These are phyloP conservation scores for Discostella pseudostelligera DNA, from an alignment of 108 stramenopile species.

Conservation along the genomic window DNA sequence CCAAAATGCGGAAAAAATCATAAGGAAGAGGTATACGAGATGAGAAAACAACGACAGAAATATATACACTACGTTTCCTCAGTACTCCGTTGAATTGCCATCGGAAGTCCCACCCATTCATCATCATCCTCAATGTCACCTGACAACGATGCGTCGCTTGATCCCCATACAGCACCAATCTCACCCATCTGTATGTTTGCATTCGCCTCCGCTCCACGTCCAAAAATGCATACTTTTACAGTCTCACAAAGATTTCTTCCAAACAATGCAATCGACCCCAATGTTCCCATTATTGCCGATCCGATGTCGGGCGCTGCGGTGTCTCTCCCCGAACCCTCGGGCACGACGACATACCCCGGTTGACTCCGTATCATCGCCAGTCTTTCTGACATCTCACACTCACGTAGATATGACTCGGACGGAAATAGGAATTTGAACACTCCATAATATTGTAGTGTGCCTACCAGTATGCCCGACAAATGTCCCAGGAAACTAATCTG, in stretches of 20 bases:
- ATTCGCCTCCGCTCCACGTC: conserved; percentile 44
- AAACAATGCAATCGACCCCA: conserved; percentile 22
- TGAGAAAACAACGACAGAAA: not conserved
- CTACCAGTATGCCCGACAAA: conserved; percentile 71
- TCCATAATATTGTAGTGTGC: conserved; percentile 62
- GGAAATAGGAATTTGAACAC: conserved; percentile 43
- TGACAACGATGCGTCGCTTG: conserved; percentile 7
- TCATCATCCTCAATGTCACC: conserved; percentile 44
- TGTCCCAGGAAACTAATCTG: conserved; percentile 75
- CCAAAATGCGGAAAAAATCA: conserved; percentile 13
- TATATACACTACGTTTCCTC: not conserved
- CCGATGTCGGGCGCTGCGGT: not conserved
- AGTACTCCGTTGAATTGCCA: conserved; percentile 16
- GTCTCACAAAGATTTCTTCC: conserved; percentile 48
- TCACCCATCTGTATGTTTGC: conserved; percentile 37
- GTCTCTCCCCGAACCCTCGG: conserved; percentile 17
- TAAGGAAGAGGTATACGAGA: not conserved
- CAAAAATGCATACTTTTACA: conserved; percentile 52
- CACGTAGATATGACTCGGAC: conserved; percentile 35
- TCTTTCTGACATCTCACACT: conserved; percentile 31
- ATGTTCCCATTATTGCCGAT: conserved; percentile 8
- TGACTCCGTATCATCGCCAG: conserved; percentile 10
- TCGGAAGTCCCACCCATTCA: conserved; percentile 54
- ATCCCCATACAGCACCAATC: conserved; percentile 38
- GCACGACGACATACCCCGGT: conserved; percentile 29